A percentile compares a stretch with the other conserved stretches of the same genome.
Conservation (phyloP, 2,329 filamentous ascomycete species). For the Dothiorella sarmentorum region DNA sequence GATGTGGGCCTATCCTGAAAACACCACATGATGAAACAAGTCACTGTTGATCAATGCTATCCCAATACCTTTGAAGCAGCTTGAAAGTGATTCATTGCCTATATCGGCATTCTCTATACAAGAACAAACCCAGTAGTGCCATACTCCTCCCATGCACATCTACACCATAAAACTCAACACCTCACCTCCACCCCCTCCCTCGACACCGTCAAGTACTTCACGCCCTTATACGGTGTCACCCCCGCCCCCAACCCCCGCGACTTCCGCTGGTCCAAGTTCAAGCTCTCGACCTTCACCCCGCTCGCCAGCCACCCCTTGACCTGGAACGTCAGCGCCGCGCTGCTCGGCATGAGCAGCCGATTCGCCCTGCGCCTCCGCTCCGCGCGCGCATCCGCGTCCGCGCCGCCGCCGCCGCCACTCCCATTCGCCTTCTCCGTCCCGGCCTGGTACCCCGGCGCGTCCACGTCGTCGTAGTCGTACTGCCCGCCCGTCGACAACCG, state of each 20-base stretch:
- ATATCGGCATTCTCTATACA: too few relatives aligned
- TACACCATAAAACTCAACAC: conserved; percentile 26
- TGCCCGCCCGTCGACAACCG: conserved; percentile 21
- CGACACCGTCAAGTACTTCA: conserved; percentile 86
- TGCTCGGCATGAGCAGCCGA: conserved; percentile 47
- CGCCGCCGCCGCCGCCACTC: conserved; percentile 48
- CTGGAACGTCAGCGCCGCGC: conserved; percentile 46
- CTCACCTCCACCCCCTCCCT: conserved; percentile 51
- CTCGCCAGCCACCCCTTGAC: conserved; percentile 64
- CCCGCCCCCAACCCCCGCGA: conserved; percentile 82
- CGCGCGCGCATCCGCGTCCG: not conserved
- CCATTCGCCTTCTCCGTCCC: conserved; percentile 22
- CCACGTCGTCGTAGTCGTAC: conserved; percentile 31
- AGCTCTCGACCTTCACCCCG: conserved; percentile 60
- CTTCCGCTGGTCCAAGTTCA: conserved; percentile 67
- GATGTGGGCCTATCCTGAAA: too few relatives aligned
- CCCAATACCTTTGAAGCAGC: too few relatives aligned
- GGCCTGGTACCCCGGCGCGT: conserved; percentile 27
- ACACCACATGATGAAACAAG: too few relatives aligned
- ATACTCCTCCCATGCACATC: not conserved
- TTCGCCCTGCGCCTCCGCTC: conserved; percentile 57
- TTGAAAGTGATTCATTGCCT: too few relatives aligned
- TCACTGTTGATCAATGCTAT: too few relatives aligned
- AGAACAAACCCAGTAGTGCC: too few relatives aligned
- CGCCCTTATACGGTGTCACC: conserved; percentile 93